Base-by-base conservation (phyloP, 2,329 filamentous ascomycete genomes). In the Parastagonospora avenae region DNA sequence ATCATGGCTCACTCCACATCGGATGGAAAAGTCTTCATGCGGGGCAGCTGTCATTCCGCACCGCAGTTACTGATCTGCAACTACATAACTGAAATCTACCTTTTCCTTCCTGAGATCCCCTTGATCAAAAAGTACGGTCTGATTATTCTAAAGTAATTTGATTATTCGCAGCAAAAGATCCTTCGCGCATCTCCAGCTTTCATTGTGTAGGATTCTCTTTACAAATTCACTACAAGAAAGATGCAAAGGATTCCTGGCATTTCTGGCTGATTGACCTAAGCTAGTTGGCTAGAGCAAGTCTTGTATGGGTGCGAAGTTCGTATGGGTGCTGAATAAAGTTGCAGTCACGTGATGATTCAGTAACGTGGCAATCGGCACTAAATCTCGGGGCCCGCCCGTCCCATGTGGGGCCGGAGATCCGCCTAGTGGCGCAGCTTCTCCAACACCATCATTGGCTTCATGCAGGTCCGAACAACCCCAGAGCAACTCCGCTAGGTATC, bases 401-500 rank as follows among this genome's bases (percentile, higher is more conserved):
- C n/a, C 10, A 35, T 36, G 42, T 39, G 48, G 46, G 50, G 36
- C 47, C 46, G 57, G 50, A 62, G 56, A 55, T 61, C 48, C 30
- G 52, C 54, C 62, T 65, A 65, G 60, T 55, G 59, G 62, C 57
- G 58, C 57, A 50, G 41, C 48, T 57, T 52, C 54, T 48, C 59
- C 54, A 55, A 55, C 46, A 51, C 48, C 45, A 39, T 57, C 52
- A 64, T 62, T 64, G 62, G 62, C 41, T 60, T 67, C 59, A 67
- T 70, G 67, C 66, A 70, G 62, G 66, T 64, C 61, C 62, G 54
- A 49, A 46, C 49, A 56, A 62, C 53, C 57, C 59, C 51, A 59
- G 52, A 54, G 59, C 56, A 63, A 51, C 50, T 32, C 50, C 41
- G 32, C 46, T 48, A 24, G 19, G 19, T 24, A 54, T 51, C 48